phyloP scores from a whole-genome alignment of 2,329 filamentous ascomycete species.

The Penicillium nordicum region DNA sequence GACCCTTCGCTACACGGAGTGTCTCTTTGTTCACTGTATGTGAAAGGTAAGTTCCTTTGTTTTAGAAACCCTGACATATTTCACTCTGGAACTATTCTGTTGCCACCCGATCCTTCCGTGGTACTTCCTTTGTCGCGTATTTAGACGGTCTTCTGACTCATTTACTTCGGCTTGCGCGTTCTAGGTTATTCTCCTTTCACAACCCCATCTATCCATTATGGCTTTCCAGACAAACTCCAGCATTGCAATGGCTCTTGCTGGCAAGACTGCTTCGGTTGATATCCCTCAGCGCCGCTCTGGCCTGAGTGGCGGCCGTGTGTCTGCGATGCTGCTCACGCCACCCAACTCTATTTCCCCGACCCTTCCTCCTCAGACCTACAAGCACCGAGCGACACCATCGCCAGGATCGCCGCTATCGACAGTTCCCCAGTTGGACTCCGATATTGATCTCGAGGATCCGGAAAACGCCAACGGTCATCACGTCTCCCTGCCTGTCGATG shows the following conservation, averaged over 20 bases:
- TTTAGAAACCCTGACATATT: neutral
- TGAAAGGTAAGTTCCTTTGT: conserved; percentile 20
- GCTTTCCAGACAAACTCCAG: conserved; percentile 44
- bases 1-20: conserved; percentile 8
- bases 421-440: conserved; percentile 66
- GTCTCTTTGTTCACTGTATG: conserved; percentile 15
- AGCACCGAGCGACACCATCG: conserved; percentile 53
- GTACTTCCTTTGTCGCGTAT: conserved; percentile 17
- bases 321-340: conserved; percentile 70
- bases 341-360: conserved; percentile 92
- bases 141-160: conserved; percentile 24
- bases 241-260: conserved; percentile 50
- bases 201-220: conserved; percentile 36
- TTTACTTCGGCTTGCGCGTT: conserved; percentile 13
- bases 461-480: conserved; percentile 47
- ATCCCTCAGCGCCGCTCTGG: conserved; percentile 45
- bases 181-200: conserved; percentile 7
- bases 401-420: conserved; percentile 43
- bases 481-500: conserved; percentile 44
- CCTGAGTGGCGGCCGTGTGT: conserved; percentile 31
- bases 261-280: conserved; percentile 49
- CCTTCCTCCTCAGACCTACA: conserved; percentile 75
- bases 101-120: conserved; percentile 18
- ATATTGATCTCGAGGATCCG: conserved; percentile 77
- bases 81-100: neutral